These are phyloP conservation scores for Marvania coccoides DNA, from an alignment of 139 green algal species.

Conservation along the genomic window DNA sequence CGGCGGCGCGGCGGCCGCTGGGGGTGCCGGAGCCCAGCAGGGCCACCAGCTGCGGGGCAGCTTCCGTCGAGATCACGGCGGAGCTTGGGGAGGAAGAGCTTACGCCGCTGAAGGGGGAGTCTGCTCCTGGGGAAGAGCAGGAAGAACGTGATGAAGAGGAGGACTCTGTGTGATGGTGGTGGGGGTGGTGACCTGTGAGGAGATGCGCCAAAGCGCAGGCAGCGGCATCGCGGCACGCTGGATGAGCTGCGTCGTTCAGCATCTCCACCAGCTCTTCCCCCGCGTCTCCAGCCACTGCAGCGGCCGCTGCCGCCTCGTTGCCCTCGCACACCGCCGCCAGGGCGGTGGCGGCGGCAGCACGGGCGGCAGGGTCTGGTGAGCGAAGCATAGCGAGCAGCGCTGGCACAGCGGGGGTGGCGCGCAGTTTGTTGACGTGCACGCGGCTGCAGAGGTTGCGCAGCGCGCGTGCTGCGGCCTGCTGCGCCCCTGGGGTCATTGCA, in stretches of 20 bases:
- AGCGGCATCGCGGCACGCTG: conserved; percentile 6
- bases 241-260: neutral
- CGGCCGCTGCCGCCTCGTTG: neutral
- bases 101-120: neutral
- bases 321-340: neutral
- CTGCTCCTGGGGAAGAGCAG: neutral
- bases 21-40: conserved; percentile 8
- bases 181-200: neutral
- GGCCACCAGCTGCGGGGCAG: conserved; percentile 5
- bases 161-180: neutral
- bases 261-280: neutral
- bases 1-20: neutral
- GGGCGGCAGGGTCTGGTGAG: neutral
- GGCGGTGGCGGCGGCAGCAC: neutral
- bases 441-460: conserved; percentile 20
- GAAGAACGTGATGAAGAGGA: neutral
- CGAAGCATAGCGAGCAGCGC: conserved; percentile 5
- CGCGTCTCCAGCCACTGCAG: neutral
- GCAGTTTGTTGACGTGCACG: neutral
- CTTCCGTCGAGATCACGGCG: conserved; percentile 7
- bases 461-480: conserved; percentile 24
- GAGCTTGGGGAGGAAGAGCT: no score
- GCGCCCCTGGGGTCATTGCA: conserved; percentile 5
- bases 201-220: neutral
- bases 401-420: neutral